Evolutionary conservation across 148 eudicot genomes (phyloP).

Genomic region (Fagopyrum esculentum): DNA sequence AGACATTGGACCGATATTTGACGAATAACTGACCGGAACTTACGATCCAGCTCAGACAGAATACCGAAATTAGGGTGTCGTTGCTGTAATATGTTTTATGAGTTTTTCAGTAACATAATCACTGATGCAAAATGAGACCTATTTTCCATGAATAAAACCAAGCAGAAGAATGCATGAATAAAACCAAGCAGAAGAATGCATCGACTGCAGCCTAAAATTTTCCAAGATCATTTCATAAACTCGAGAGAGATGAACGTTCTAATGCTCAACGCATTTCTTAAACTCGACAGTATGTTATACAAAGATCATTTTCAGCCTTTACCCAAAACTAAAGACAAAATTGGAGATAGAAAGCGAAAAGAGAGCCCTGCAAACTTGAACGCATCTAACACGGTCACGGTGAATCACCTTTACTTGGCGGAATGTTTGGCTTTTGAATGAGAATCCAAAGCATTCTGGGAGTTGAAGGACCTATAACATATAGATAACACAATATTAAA

Average conservation of each 20-base stretch:
- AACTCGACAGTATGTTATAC: background rate
- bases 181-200: too few species aligned
- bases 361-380: background rate
- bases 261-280: background rate
- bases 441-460: conserved; percentile 33
- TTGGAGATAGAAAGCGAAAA: background rate
- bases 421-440: conserved; percentile 47
- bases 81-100: too few species aligned
- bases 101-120: too few species aligned
- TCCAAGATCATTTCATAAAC: background rate
- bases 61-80: too few species aligned
- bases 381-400: background rate
- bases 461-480: conserved; percentile 38
- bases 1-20: too few species aligned
- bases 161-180: too few species aligned
- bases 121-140: too few species aligned
- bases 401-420: conserved; percentile 22
- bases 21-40: too few species aligned
- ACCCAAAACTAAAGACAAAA: background rate
- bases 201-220: too few species aligned
- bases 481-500: background rate
- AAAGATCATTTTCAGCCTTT: background rate
- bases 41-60: too few species aligned
- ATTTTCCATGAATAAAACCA: too few species aligned
- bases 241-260: background rate